Conservation (phyloP, 371 early-diverging fungal genomes). For the Encephalitozoon intestinalis region DNA sequence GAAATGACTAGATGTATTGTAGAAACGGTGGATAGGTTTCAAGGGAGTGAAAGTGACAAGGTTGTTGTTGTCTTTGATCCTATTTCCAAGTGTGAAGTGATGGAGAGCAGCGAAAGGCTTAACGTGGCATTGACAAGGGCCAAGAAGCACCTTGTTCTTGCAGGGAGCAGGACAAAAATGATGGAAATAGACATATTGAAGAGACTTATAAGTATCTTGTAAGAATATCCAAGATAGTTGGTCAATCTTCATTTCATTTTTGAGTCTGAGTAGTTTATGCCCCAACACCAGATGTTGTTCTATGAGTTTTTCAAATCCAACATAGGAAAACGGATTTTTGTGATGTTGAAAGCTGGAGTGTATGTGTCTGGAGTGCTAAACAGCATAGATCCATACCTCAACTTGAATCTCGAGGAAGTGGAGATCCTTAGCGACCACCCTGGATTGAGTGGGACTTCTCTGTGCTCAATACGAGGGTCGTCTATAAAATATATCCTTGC, state of each 20-base stretch:
- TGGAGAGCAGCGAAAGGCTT: conserved; percentile 79
- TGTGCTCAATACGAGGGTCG: conserved; percentile 40
- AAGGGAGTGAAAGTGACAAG: conserved; percentile 58
- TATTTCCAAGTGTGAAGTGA: conserved; percentile 64
- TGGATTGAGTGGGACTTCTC: neutral
- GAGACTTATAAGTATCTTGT: conserved; percentile 5
- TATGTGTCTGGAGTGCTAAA: conserved; percentile 77
- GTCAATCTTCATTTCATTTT: neutral
- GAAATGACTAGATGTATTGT: conserved; percentile 46
- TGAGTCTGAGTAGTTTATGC: neutral
- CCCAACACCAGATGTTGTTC: conserved; percentile 68
- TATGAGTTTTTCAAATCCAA: conserved; percentile 96
- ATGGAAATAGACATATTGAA: conserved; percentile 26
- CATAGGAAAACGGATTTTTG: conserved; percentile 80
- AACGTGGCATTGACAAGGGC: conserved; percentile 94
- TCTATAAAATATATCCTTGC: conserved; percentile 25
- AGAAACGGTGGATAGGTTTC: conserved; percentile 58
- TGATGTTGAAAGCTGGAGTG: conserved; percentile 94
- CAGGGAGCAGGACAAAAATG: conserved; percentile 31
- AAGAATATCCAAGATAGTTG: neutral
- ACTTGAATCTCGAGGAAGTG: conserved; percentile 70
- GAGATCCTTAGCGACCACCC: conserved; percentile 65
- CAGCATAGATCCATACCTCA: conserved; percentile 92
- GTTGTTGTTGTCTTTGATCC: conserved; percentile 57
- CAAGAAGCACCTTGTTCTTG: conserved; percentile 69